Evolutionary conservation across 164 flowering plant species (phyloP).

Genomic region (Cinnamomum micranthum): DNA sequence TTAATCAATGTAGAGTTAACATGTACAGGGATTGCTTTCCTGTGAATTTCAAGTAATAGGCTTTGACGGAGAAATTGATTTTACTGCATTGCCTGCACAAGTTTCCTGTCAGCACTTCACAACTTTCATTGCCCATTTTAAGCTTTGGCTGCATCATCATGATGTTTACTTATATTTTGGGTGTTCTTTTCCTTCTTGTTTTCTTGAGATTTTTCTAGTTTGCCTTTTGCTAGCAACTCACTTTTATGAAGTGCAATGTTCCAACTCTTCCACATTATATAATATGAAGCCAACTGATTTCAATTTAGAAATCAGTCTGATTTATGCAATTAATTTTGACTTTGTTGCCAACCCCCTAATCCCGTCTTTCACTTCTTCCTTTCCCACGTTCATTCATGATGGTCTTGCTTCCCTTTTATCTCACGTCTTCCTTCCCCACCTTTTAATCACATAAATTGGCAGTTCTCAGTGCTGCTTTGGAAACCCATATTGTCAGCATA

Average conservation of each 20-base stretch:
- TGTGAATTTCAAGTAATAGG: background rate
- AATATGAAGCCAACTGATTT: background rate
- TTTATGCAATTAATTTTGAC: background rate
- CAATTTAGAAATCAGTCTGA: background rate
- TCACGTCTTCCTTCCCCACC: too few species aligned
- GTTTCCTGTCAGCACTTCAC: background rate
- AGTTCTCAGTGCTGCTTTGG: too few species aligned
- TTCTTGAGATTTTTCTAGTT: background rate
- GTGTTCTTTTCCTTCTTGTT: background rate
- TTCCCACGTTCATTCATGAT: too few species aligned
- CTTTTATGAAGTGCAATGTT: background rate
- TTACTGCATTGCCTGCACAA: background rate
- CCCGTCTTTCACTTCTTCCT: too few species aligned
- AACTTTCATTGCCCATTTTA: background rate
- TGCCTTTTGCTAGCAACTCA: background rate
- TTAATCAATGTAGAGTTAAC: background rate
- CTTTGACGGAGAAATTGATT: background rate
- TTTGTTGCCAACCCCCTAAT: background rate
- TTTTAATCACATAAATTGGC: too few species aligned
- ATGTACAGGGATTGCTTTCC: background rate
- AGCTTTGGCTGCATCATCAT: background rate
- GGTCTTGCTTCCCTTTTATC: too few species aligned
- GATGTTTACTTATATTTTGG: background rate
- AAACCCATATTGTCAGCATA: too few species aligned
- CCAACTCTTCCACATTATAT: background rate